Evolutionary conservation across 1,284 basidiomycete genomes (phyloP).

Genomic region (Boletus hoseneyae): DNA sequence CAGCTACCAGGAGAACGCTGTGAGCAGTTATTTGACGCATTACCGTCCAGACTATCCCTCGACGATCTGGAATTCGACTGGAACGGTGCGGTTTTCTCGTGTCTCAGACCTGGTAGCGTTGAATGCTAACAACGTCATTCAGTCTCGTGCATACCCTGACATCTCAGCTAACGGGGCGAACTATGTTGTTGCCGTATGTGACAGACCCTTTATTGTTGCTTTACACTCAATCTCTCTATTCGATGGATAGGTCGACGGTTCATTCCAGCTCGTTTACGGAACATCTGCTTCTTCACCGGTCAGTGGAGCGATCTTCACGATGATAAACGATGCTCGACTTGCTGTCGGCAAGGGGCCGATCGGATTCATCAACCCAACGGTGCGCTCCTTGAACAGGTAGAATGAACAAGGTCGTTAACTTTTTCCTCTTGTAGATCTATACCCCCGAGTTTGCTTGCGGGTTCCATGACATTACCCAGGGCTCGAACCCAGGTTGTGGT

Average conservation of each 20-base stretch:
- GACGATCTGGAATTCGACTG: slow-evolving; percentile 38
- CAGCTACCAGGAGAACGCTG: slow-evolving; percentile 28
- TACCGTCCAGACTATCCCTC: slow-evolving; percentile 28
- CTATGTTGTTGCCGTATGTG: slow-evolving; percentile 36
- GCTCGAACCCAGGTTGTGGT: slow-evolving; percentile 38
- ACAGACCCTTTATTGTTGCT: not conserved
- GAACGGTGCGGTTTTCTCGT: slow-evolving; percentile 16
- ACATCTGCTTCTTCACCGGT: slow-evolving; percentile 39
- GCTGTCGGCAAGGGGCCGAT: slow-evolving; percentile 36
- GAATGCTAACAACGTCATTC: not conserved
- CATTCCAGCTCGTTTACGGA: slow-evolving; percentile 35
- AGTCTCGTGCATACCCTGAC: slow-evolving; percentile 23
- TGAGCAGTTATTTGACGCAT: slow-evolving; percentile 19
- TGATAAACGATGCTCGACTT: slow-evolving; percentile 46
- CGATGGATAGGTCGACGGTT: slow-evolving; percentile 28
- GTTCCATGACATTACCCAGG: slow-evolving; percentile 42
- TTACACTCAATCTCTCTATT: not conserved
- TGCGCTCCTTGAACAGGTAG: not conserved
- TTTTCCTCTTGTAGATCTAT: slow-evolving; percentile 20
- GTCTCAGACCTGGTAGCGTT: no score
- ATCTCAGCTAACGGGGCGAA: slow-evolving; percentile 39
- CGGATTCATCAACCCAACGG: slow-evolving; percentile 37
- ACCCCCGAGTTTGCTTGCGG: slow-evolving; percentile 9
- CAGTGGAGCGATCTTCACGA: slow-evolving; percentile 39
- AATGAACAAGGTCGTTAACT: not conserved